Conservation (phyloP, 2,329 filamentous ascomycete genomes). For the Orbilia oligospora region DNA sequence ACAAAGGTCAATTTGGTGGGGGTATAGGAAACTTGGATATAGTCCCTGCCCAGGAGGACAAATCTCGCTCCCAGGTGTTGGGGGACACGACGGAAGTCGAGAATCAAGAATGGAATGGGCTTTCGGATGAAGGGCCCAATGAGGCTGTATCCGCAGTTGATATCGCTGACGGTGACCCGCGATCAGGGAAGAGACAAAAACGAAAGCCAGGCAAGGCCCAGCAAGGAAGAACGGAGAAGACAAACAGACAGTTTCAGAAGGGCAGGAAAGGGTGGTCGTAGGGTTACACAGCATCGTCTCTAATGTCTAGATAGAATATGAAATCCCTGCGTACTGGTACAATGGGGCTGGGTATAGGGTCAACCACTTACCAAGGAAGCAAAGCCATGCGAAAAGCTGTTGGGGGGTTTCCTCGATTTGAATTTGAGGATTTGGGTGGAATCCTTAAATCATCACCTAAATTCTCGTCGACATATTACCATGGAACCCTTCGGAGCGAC, state of each 20-base stretch:
- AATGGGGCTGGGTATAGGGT: neutral
- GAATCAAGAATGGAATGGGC: conserved; percentile 42
- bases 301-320: conserved; percentile 12
- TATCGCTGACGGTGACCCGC: neutral
- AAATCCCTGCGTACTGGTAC: conserved; percentile 6
- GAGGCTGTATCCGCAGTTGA: neutral
- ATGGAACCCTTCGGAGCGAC: neutral
- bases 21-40: neutral
- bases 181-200: conserved; percentile 16
- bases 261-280: conserved; percentile 47
- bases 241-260: conserved; percentile 39
- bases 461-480: too few relatives aligned
- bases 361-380: conserved; percentile 1
- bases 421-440: neutral
- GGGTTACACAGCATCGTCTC: conserved; percentile 8
- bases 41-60: neutral
- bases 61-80: neutral
- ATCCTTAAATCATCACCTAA: neutral
- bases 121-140: conserved; percentile 29
- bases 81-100: neutral
- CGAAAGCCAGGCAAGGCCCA: conserved; percentile 5
- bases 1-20: conserved; percentile 4
- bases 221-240: neutral
- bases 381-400: conserved; percentile 9
- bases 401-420: neutral